Evolutionary conservation across 2,329 filamentous ascomycete species (phyloP), one percentile per base, ranked within the genome.

Genomic region (Geosmithia flava): DNA sequence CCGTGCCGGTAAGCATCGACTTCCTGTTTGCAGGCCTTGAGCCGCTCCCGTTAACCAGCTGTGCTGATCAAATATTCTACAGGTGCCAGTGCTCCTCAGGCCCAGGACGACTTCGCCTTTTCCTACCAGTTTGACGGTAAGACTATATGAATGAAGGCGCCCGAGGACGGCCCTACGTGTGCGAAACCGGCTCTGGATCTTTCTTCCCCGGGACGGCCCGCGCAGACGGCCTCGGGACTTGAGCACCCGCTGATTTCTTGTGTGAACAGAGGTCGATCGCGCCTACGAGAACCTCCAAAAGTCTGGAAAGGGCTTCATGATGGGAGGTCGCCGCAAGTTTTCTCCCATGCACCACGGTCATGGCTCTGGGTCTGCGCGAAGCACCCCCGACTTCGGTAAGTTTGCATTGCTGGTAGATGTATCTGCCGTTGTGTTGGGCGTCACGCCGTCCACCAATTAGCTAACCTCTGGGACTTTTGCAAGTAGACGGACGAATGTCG

Each of bases 241-340:
- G 42, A 20, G 42, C 7, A 7, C 20, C 20, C 20, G 20, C 27
- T 37, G 30, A 46, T 42, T 7, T 37, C 5, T 37, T 37, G 6
- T 30, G 29, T 37, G 33, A 23, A 46, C 61, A 95, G 93, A 98
- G 79, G 89, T 98, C 59, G 93, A 97, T 56, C 85, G 91, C 63
- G 91, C 91, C 56, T 82, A 91, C 60, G 93, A 97, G 62, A 97
- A 97, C 67, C 78, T 98, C 52, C 78, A 91, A 61, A 97, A 97
- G 77, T 95, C 90, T 65, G 90, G 90, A 60, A 97, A 97, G 74
- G 83, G 90, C 70, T 93, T 91, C 68, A 80, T 76, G 60, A 69
- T 71, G 61, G 78, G 72, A 60, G 78, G 72, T 59, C 87, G 93
- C 67, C 86, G 90, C 76, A 87, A 95, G 70, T 95, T 76, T 77